phyloP scores from a whole-genome alignment of 163 green algal genomes.

The Volvox carteri region DNA sequence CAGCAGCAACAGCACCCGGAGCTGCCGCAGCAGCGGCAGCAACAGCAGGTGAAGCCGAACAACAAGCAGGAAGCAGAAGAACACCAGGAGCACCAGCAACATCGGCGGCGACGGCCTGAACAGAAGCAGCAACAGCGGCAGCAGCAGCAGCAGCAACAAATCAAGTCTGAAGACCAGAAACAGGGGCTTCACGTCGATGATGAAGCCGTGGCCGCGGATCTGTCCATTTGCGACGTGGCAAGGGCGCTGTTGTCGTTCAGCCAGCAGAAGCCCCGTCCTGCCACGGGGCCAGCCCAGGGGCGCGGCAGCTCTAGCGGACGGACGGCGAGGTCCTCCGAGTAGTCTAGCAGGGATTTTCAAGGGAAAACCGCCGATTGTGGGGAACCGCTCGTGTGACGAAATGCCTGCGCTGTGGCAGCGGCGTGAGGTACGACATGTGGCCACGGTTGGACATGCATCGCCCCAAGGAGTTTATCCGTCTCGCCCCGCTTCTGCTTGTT shows the following conservation, averaged over 20 bases:
- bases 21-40: background rate
- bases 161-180: background rate
- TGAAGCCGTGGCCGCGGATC: background rate
- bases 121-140: background rate
- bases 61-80: background rate
- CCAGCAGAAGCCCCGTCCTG: background rate
- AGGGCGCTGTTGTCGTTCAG: slow-evolving; percentile 21
- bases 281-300: no score
- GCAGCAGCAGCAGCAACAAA: background rate
- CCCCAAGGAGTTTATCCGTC: no score
- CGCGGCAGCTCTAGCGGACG: no score
- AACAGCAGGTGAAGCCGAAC: background rate
- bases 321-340: no score
- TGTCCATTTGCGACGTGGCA: background rate
- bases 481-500: no score
- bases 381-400: no score
- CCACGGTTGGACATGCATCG: no score
- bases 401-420: no score
- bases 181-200: background rate
- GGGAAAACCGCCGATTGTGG: no score
- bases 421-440: no score
- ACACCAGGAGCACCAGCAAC: background rate
- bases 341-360: no score
- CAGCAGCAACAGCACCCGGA: background rate
- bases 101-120: background rate